Evolutionary conservation across 306 rosid species (phyloP).

Genomic region (Quercus agrifolia): DNA sequence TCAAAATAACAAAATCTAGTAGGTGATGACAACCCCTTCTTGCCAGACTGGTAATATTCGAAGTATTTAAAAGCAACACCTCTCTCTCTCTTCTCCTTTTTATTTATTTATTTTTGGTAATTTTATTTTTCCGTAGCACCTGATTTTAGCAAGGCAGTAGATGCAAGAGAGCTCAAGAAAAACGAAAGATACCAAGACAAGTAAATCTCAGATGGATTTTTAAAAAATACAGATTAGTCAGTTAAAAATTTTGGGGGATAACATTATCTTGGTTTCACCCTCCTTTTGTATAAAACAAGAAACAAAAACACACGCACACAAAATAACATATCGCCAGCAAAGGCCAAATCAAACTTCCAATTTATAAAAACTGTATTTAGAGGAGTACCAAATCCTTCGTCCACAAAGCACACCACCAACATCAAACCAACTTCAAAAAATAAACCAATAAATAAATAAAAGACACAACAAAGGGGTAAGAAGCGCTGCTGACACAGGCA

Average conservation of each 20-base stretch:
- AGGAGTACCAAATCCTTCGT: not conserved
- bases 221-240: not conserved
- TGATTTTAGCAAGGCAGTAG: too few relatives aligned
- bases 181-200: not conserved
- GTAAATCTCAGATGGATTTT: too few relatives aligned
- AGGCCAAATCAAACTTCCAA: not conserved
- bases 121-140: too few relatives aligned
- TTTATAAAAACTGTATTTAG: too few relatives aligned
- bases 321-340: not conserved
- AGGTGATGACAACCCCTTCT: not conserved
- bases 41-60: too few relatives aligned
- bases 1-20: not conserved
- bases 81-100: too few relatives aligned
- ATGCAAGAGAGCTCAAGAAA: not conserved
- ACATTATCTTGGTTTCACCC: not conserved
- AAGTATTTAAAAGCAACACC: not conserved
- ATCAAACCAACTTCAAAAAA: conserved; percentile 26
- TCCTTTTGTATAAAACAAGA: not conserved
- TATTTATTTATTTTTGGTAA: too few relatives aligned
- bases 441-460: conserved; percentile 10
- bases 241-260: not conserved
- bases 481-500: conserved; percentile 12
- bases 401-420: conserved; percentile 32
- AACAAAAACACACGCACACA: not conserved
- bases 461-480: conserved; percentile 16